These are phyloP conservation scores for Dipodascopsis uninucleata DNA, from an alignment of 805 yeast species.

Conservation along the genomic window DNA sequence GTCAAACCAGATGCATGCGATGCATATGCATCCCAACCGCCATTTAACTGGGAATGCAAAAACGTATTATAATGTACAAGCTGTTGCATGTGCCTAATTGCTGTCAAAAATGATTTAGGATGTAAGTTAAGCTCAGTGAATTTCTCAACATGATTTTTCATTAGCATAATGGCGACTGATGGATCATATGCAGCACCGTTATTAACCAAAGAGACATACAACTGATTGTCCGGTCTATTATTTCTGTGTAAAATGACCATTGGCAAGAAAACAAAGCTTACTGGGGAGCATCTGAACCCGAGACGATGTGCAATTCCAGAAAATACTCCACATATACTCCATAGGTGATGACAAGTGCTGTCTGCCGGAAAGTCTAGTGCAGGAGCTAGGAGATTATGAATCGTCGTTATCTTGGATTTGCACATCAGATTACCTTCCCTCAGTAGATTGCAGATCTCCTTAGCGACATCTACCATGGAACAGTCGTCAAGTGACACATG, in stretches of 20 bases:
- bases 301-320: constrained; percentile 19
- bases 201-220: constrained; percentile 5
- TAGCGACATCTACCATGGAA: not conserved
- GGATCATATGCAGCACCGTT: constrained; percentile 10
- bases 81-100: no score
- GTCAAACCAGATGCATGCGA: no score
- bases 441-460: not conserved
- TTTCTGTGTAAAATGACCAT: not conserved
- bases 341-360: constrained; percentile 9
- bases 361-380: constrained; percentile 4
- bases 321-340: constrained; percentile 12
- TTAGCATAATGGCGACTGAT: no score
- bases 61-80: no score
- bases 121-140: no score
- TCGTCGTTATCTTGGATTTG: not conserved
- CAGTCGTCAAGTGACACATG: no score
- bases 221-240: not conserved
- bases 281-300: constrained; percentile 3
- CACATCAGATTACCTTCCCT: not conserved
- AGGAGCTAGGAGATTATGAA: not conserved
- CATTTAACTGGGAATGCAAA: no score
- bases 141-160: no score
- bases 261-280: constrained; percentile 3
- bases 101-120: no score
- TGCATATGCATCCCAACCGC: no score